Percentiles rank a stretch among this genome's conserved stretches.
Conservation (phyloP, 495 filamentous ascomycete species). For the Xylaria telfairii region DNA sequence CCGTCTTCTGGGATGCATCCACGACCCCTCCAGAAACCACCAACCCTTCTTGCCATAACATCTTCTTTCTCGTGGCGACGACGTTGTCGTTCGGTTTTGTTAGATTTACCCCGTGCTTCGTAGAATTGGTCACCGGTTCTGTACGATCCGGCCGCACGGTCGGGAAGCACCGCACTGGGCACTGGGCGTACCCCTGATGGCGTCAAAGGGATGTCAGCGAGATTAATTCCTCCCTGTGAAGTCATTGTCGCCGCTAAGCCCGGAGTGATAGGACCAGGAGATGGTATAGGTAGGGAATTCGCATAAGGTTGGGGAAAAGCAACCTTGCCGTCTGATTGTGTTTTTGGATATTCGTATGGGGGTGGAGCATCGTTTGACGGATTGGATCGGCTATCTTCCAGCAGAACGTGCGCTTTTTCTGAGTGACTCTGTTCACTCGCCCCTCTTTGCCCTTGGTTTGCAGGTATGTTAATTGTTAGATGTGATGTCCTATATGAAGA, state of each 20-base stretch:
- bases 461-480: constrained; percentile 27
- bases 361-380: constrained; percentile 43
- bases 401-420: constrained; percentile 46
- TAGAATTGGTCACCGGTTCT: constrained; percentile 45
- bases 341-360: constrained; percentile 50
- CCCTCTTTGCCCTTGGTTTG: constrained; percentile 29
- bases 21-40: constrained; percentile 66
- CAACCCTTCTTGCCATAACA: constrained; percentile 56
- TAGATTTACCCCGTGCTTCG: constrained; percentile 37
- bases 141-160: constrained; percentile 45
- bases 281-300: constrained; percentile 48
- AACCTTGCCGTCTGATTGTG: constrained; percentile 41
- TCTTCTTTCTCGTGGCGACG: constrained; percentile 70
- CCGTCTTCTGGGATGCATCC: constrained; percentile 63
- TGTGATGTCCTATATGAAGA: constrained; percentile 29
- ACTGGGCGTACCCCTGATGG: constrained; percentile 33
- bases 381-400: constrained; percentile 38
- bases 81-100: constrained; percentile 55
- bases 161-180: constrained; percentile 39
- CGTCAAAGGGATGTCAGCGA: constrained; percentile 48
- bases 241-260: constrained; percentile 53
- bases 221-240: constrained; percentile 50
- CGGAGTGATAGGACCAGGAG: constrained; percentile 50
- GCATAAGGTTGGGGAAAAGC: constrained; percentile 46
- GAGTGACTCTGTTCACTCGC: constrained; percentile 34